phyloP scores from a whole-genome alignment of 2,329 filamentous ascomycete species.

The Fusarium siculi region DNA sequence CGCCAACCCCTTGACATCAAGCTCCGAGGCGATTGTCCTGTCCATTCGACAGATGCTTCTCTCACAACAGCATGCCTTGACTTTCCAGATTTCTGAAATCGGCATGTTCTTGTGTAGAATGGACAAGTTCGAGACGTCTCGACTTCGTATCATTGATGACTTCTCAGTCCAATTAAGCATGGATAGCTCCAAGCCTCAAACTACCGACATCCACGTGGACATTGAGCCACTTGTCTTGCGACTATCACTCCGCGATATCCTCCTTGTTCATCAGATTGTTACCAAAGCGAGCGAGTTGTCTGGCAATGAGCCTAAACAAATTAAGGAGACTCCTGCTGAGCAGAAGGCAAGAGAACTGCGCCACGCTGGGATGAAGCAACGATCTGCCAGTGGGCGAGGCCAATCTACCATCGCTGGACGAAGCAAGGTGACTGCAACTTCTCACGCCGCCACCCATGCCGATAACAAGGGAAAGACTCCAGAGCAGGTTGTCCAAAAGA shows the following conservation, averaged over 20 bases:
- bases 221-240: slow-evolving; percentile 92
- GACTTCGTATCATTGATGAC: slow-evolving; percentile 93
- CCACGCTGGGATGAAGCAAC: slow-evolving; percentile 61
- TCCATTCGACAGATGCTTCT: slow-evolving; percentile 93
- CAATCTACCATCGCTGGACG: slow-evolving; percentile 59
- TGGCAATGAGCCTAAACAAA: slow-evolving; percentile 64
- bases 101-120: slow-evolving; percentile 99
- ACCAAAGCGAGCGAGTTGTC: slow-evolving; percentile 91
- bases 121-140: slow-evolving; percentile 94
- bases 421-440: slow-evolving; percentile 54
- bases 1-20: slow-evolving; percentile 88
- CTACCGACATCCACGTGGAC: slow-evolving; percentile 85
- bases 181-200: slow-evolving; percentile 71
- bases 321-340: slow-evolving; percentile 55
- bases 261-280: slow-evolving; percentile 92
- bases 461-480: slow-evolving; percentile 38
- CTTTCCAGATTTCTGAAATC: slow-evolving; percentile 90
- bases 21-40: slow-evolving; percentile 94
- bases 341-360: slow-evolving; percentile 67
- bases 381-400: slow-evolving; percentile 66
- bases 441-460: slow-evolving; percentile 37
- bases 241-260: slow-evolving; percentile 91
- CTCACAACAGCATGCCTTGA: slow-evolving; percentile 92
- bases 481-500: slow-evolving; percentile 21
- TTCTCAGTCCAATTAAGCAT: slow-evolving; percentile 92